Conservation (phyloP, 352 stramenopile genomes). For the Phytophthora ohioensis region DNA sequence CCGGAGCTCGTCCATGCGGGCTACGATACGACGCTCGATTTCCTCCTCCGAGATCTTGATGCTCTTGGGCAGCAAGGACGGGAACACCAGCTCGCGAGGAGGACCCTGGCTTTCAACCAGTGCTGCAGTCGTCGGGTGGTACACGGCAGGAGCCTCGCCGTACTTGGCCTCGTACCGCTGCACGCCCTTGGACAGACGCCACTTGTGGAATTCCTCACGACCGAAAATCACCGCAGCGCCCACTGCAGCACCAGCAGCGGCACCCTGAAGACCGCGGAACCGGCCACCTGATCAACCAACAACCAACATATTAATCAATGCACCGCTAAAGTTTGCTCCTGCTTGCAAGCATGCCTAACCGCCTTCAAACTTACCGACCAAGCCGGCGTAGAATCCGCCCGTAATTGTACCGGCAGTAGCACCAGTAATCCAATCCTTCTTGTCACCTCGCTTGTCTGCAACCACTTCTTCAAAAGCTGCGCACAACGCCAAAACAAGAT, state of each 20-base stretch:
- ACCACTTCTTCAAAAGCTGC: constrained; percentile 84
- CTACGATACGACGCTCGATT: constrained; percentile 78
- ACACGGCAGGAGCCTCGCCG: constrained; percentile 63
- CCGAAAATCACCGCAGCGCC: constrained; percentile 71
- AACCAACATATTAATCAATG: background rate
- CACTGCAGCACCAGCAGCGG: constrained; percentile 62
- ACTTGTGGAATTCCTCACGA: constrained; percentile 78
- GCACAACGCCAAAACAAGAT: constrained; percentile 1
- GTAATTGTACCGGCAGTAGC: constrained; percentile 67
- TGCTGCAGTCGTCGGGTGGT: constrained; percentile 68
- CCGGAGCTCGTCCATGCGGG: constrained; percentile 75
- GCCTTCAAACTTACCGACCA: constrained; percentile 58
- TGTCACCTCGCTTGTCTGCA: constrained; percentile 64
- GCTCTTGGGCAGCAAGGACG: constrained; percentile 73
- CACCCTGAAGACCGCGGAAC: constrained; percentile 73
- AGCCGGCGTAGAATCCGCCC: constrained; percentile 73
- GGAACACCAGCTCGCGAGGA: constrained; percentile 64
- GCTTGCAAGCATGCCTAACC: background rate
- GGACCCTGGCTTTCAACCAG: constrained; percentile 73
- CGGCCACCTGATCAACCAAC: constrained; percentile 57
- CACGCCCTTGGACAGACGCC: constrained; percentile 76
- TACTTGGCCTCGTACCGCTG: constrained; percentile 87
- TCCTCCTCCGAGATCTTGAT: constrained; percentile 81
- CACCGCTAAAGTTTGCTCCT: background rate
- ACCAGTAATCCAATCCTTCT: constrained; percentile 69